phyloP scores from a whole-genome alignment of 2,329 filamentous ascomycete species.

The Trichocomaceae sp. region DNA sequence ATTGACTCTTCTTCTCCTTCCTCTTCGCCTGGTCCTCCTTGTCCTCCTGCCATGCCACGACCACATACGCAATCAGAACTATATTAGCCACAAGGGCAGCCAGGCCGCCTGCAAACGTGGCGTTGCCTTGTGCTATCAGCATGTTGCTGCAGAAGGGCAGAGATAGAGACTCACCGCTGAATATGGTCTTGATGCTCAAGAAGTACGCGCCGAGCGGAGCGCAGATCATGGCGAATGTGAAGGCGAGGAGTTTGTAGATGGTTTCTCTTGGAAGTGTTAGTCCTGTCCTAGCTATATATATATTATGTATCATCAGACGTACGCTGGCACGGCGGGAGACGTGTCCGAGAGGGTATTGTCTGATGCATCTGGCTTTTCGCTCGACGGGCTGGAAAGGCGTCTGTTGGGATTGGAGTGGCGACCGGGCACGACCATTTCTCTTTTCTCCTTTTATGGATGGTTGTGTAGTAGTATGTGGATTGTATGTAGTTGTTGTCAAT shows the following conservation, averaged over 20 bases:
- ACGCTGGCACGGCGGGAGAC: conserved; percentile 12
- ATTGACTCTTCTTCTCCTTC: conserved; percentile 45
- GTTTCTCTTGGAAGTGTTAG: conserved; percentile 59
- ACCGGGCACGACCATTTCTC: conserved; percentile 11
- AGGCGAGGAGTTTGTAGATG: conserved; percentile 81
- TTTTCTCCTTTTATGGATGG: background rate
- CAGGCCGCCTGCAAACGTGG: conserved; percentile 75
- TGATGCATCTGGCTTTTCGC: background rate
- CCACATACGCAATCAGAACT: conserved; percentile 80
- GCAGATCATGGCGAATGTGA: conserved; percentile 86
- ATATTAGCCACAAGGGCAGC: conserved; percentile 89
- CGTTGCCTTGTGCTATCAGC: conserved; percentile 72
- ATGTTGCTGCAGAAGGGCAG: too few species aligned
- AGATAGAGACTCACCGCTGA: conserved; percentile 58
- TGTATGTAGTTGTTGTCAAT: background rate
- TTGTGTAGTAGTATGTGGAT: background rate
- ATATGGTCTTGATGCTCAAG: conserved; percentile 66
- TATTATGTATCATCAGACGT: background rate
- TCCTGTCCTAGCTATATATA: too few species aligned
- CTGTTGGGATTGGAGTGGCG: conserved; percentile 9
- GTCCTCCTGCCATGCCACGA: conserved; percentile 89
- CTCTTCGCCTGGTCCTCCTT: conserved; percentile 61
- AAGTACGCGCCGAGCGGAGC: conserved; percentile 88
- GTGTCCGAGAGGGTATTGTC: background rate
- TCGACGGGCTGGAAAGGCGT: conserved; percentile 1